These are phyloP conservation scores for Ciborinia camelliae DNA, from an alignment of 2,329 filamentous ascomycete species.

Conservation along the genomic window DNA sequence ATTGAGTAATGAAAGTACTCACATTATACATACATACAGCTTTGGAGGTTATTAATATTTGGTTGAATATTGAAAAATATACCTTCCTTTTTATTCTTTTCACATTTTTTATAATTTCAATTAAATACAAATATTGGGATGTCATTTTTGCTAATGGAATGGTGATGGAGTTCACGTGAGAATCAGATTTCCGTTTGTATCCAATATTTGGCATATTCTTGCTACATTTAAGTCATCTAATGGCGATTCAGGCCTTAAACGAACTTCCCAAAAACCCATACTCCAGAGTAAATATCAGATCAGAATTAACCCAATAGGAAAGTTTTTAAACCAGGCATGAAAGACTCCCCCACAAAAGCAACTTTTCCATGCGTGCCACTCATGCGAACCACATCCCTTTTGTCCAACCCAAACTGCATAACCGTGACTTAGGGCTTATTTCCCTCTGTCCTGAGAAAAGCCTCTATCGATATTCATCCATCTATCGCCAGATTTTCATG, in stretches of 20 bases:
- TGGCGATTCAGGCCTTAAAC: not conserved
- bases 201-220: conserved; percentile 1
- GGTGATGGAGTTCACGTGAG: not conserved
- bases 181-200: not conserved
- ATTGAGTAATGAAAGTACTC: no score
- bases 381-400: conserved; percentile 1
- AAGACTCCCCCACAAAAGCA: conserved; percentile 12
- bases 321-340: not conserved
- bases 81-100: no score
- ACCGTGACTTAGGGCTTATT: not conserved
- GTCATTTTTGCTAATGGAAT: no score
- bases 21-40: no score
- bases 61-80: no score
- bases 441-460: not conserved
- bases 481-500: conserved; percentile 3
- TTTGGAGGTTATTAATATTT: no score
- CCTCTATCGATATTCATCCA: not conserved
- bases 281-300: conserved; percentile 5
- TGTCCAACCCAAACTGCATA: conserved; percentile 1
- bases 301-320: not conserved
- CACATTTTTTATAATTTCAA: no score
- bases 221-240: not conserved
- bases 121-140: no score
- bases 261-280: not conserved
- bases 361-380: conserved; percentile 13